Evolutionary conservation across 257 asterid genomes (phyloP), one percentile per base, ranked within the genome.

Genomic region (Fraxinus anomala): DNA sequence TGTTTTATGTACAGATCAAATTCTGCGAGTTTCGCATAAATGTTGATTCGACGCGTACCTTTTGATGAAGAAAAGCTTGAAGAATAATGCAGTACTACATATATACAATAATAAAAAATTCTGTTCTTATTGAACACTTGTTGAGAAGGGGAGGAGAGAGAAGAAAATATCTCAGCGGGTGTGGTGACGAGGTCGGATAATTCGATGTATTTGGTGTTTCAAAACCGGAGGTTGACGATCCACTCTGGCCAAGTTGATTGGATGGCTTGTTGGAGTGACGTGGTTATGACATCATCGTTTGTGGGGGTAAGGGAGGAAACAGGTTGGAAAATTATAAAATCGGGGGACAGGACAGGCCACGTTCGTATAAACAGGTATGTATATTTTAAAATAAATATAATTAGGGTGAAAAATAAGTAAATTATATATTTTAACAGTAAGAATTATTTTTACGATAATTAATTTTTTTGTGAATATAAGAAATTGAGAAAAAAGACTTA

Each of bases 111-210:
- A 54, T 59, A 63, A 24, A 23, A 23, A 24, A 9, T 63, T 4
- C 69, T 9, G n/a, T 23, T 63, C 34, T 11, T 11, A 12, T 9
- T 63, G 34, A 24, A 63, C 69, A 63, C 69, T 26, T 63, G 69
- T 63, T 63, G 69, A 63, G 69, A 63, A 23, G 36, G 69, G 26
- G 69, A 63, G 69, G 69, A 26, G 69, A 63, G 69, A 63, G 69
- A 63, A 63, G 36, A 63, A 63, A 63, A 63, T 63, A 63, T 63
- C 69, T 59, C 2, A 0, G 68, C 34, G 36, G 69, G 16, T 63
- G 69, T 23, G 34, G 19, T 63, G 69, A 63, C 8, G 69, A 63
- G 16, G 69, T 63, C 69, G 17, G 33, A 26, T 63, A 23, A 24
- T 63, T 63, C 34, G 69, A 24, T 63, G 69, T n/a, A 63, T 63